phyloP scores from a whole-genome alignment of 2,329 filamentous ascomycete species.

The Verticillium dahliae region DNA sequence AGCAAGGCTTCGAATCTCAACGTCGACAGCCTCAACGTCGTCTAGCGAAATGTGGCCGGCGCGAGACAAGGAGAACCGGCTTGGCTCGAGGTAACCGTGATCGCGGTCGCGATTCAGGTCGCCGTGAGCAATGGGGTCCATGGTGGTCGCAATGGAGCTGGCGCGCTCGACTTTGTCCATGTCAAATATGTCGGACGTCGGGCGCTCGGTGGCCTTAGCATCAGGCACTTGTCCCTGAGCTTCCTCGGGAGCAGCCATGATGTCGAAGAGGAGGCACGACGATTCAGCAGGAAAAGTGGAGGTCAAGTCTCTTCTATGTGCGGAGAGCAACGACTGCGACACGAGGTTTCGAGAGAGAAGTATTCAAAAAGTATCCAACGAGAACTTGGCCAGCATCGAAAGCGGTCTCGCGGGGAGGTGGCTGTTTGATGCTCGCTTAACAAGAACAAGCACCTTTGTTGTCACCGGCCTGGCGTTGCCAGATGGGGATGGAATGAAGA shows the following conservation, averaged over 20 bases:
- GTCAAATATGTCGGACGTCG: slow-evolving; percentile 8
- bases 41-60: slow-evolving; percentile 34
- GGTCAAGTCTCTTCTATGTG: neutral
- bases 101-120: slow-evolving; percentile 6
- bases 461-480: neutral
- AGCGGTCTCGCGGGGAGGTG: neutral
- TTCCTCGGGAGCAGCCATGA: neutral
- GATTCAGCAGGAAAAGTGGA: neutral
- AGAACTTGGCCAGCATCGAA: neutral
- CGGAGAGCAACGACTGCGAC: neutral
- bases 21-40: slow-evolving; percentile 49
- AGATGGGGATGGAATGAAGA: neutral
- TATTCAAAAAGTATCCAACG: neutral
- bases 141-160: slow-evolving; percentile 24
- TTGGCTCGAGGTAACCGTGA: slow-evolving; percentile 1
- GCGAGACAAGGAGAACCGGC: slow-evolving; percentile 21
- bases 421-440: neutral
- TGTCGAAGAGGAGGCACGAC: neutral
- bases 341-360: neutral
- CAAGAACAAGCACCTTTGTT: neutral
- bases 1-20: slow-evolving; percentile 45
- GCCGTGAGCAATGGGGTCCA: slow-evolving; percentile 13
- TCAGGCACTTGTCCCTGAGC: neutral
- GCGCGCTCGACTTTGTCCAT: slow-evolving; percentile 23
- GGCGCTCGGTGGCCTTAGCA: neutral